phyloP scores from a whole-genome alignment of 805 yeast genomes.

The Barnettozyma siamensis region DNA sequence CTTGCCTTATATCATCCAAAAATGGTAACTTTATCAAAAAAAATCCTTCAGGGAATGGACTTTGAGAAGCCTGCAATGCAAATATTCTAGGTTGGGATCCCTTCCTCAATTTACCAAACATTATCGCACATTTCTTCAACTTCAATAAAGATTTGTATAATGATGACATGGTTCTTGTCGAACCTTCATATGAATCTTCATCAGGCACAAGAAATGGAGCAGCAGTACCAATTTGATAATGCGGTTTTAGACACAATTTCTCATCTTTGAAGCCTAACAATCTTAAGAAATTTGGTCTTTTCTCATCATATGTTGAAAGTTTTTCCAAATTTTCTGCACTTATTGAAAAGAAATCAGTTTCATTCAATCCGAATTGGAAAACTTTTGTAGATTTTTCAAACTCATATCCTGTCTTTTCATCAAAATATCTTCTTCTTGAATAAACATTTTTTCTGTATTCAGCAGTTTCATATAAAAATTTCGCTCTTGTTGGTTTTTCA shows the following conservation, averaged over 20 bases:
- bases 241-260: conserved; percentile 37
- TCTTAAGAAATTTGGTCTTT: conserved; percentile 45
- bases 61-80: conserved; percentile 49
- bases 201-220: conserved; percentile 60
- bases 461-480: conserved; percentile 48
- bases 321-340: conserved; percentile 31
- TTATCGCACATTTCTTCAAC: conserved; percentile 52
- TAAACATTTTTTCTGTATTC: conserved; percentile 49
- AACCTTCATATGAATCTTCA: conserved; percentile 52
- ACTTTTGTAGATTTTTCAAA: conserved; percentile 33
- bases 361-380: conserved; percentile 35
- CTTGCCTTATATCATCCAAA: conserved; percentile 64
- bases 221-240: conserved; percentile 49
- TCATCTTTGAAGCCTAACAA: conserved; percentile 61
- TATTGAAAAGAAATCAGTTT: conserved; percentile 35
- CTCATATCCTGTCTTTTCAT: conserved; percentile 39
- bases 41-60: conserved; percentile 49
- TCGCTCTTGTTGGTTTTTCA: conserved; percentile 44
- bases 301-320: conserved; percentile 29
- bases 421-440: conserved; percentile 35
- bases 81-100: conserved; percentile 51
- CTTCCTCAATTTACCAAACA: conserved; percentile 62
- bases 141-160: conserved; percentile 55
- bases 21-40: conserved; percentile 65
- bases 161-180: conserved; percentile 60